A percentile compares a stretch with the other conserved stretches of the same genome.
Evolutionary conservation across 106 monocot species (phyloP).

Genomic region (Acorus gramineus): DNA sequence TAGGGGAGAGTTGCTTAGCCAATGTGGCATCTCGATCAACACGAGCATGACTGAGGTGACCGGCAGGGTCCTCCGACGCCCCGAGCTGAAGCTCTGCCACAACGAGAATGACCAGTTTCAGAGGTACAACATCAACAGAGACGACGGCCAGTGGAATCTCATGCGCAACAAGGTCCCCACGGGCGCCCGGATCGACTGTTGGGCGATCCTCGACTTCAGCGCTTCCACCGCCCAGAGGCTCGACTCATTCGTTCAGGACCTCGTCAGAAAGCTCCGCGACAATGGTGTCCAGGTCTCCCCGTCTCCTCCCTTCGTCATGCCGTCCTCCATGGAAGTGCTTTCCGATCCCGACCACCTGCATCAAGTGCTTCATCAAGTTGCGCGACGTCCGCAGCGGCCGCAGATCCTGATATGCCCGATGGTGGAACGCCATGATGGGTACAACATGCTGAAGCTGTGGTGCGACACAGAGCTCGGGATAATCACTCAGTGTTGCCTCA

Average conservation of each 20-base stretch:
- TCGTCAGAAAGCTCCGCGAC: constrained; percentile 7
- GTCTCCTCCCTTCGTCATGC: neutral
- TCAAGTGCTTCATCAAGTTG: constrained; percentile 7
- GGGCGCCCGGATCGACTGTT: constrained; percentile 9
- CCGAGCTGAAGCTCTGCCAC: too few species aligned
- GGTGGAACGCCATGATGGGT: constrained; percentile 21
- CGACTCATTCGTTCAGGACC: constrained; percentile 6
- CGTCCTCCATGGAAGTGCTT: constrained; percentile 11
- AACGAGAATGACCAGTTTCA: neutral
- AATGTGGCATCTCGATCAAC: too few species aligned
- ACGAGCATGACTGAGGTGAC: too few species aligned
- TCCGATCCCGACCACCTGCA: constrained; percentile 1
- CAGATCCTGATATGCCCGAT: constrained; percentile 38
- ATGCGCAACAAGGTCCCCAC: constrained; percentile 19
- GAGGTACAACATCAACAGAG: constrained; percentile 9
- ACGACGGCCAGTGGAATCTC: constrained; percentile 27
- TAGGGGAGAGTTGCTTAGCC: too few species aligned
- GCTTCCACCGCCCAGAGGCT: neutral
- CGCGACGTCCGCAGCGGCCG: neutral
- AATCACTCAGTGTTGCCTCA: constrained; percentile 34
- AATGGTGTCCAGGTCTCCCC: constrained; percentile 18
- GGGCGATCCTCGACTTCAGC: constrained; percentile 38
- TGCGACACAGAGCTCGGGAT: constrained; percentile 40
- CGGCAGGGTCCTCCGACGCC: too few species aligned
- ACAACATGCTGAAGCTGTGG: constrained; percentile 33